phyloP scores from a whole-genome alignment of 2,329 filamentous ascomycete species.

The Aspergillus tamarii region DNA sequence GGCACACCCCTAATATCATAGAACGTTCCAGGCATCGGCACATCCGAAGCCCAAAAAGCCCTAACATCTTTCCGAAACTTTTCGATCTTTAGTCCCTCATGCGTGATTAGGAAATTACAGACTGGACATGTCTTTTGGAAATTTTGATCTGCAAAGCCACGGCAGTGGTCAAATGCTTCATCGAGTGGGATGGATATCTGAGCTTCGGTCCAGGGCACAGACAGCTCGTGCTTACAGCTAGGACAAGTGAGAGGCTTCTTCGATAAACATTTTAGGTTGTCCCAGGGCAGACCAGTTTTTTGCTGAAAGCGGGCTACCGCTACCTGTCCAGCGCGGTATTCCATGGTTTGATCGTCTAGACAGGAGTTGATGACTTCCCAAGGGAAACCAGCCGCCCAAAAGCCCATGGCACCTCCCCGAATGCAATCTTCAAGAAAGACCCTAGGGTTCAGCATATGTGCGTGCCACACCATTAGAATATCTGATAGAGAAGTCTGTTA shows the following conservation, averaged over 20 bases:
- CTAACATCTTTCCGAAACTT: slow-evolving; percentile 65
- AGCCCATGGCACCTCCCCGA: slow-evolving; percentile 56
- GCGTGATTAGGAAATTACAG: slow-evolving; percentile 58
- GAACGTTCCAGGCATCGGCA: slow-evolving; percentile 70
- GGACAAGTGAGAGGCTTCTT: slow-evolving; percentile 60
- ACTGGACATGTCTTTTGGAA: slow-evolving; percentile 55
- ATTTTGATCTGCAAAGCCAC: slow-evolving; percentile 44
- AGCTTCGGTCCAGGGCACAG: slow-evolving; percentile 63
- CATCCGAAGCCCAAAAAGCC: slow-evolving; percentile 48
- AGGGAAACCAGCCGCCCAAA: slow-evolving; percentile 68
- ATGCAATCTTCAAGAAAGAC: slow-evolving; percentile 75
- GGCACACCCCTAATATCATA: slow-evolving; percentile 61
- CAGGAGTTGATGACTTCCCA: slow-evolving; percentile 63
- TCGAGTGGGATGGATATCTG: slow-evolving; percentile 26
- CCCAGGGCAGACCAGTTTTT: slow-evolving; percentile 59
- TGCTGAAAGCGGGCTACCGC: slow-evolving; percentile 53
- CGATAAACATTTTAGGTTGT: slow-evolving; percentile 58
- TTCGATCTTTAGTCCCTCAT: slow-evolving; percentile 62
- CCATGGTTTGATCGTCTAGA: slow-evolving; percentile 62
- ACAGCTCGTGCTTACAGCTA: slow-evolving; percentile 48
- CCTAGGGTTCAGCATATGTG: slow-evolving; percentile 76
- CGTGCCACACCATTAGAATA: slow-evolving; percentile 78
- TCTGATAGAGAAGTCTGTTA: slow-evolving; percentile 49
- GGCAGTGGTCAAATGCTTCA: slow-evolving; percentile 27
- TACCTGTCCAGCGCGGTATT: slow-evolving; percentile 54